Conservation (phyloP, 2,329 filamentous ascomycete genomes). For the Bipolaris zeicola region DNA sequence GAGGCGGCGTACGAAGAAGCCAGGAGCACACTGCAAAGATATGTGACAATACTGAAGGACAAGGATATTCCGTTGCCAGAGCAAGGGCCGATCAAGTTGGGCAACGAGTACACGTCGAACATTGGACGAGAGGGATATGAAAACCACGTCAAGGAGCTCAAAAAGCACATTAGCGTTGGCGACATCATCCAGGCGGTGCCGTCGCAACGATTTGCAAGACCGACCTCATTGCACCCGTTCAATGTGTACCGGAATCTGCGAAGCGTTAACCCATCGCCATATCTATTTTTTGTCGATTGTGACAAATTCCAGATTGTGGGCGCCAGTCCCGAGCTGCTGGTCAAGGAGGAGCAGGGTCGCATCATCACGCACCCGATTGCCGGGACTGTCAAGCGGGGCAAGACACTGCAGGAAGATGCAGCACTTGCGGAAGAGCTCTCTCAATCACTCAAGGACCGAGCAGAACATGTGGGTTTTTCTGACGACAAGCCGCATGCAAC, state of each 20-base stretch:
- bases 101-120: slow-evolving; percentile 87
- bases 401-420: slow-evolving; percentile 80
- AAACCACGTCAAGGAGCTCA: slow-evolving; percentile 80
- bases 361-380: slow-evolving; percentile 98
- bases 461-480: slow-evolving; percentile 43
- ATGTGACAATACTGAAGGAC: slow-evolving; percentile 73
- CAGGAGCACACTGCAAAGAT: slow-evolving; percentile 65
- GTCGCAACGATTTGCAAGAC: slow-evolving; percentile 88
- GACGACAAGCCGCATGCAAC: slow-evolving; percentile 17
- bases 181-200: slow-evolving; percentile 98
- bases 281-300: slow-evolving; percentile 95
- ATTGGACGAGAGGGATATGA: slow-evolving; percentile 90
- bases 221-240: slow-evolving; percentile 91
- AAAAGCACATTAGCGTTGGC: slow-evolving; percentile 86
- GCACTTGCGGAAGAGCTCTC: slow-evolving; percentile 76
- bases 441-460: slow-evolving; percentile 80
- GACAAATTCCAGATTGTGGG: slow-evolving; percentile 92
- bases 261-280: slow-evolving; percentile 96
- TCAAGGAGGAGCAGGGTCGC: slow-evolving; percentile 83
- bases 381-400: slow-evolving; percentile 88
- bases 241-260: slow-evolving; percentile 96
- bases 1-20: slow-evolving; percentile 73
- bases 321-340: slow-evolving; percentile 90
- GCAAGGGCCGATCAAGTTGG: slow-evolving; percentile 73
- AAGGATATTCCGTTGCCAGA: slow-evolving; percentile 77